Evolutionary conservation across 306 rosid species (phyloP).

Genomic region (Herpetospermum pedunculosum): DNA sequence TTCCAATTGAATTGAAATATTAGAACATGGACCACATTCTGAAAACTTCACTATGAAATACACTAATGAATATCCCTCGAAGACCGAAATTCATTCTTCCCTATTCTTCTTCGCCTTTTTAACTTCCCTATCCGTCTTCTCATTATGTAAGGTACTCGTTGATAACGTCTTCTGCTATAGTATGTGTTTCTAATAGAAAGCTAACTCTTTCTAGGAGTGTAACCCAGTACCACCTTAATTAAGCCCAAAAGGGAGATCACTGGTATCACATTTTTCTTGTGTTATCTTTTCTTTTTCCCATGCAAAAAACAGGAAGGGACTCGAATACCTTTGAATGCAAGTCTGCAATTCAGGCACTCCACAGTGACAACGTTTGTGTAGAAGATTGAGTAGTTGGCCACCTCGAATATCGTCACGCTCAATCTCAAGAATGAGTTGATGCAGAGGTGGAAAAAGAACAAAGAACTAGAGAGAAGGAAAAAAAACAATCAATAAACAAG

Average conservation of each 20-base stretch:
- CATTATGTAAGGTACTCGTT: background rate
- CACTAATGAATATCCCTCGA: background rate
- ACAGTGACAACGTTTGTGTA: conserved; percentile 82
- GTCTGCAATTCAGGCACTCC: conserved; percentile 97
- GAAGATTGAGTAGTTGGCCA: conserved; percentile 81
- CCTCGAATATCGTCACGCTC: conserved; percentile 79
- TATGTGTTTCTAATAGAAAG: background rate
- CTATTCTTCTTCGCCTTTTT: background rate
- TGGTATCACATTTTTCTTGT: background rate
- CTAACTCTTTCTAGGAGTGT: background rate
- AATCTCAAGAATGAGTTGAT: conserved; percentile 70
- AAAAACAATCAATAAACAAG: background rate
- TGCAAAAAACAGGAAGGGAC: conserved; percentile 3
- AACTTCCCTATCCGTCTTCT: background rate
- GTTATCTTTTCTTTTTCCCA: background rate
- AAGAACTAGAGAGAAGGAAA: conserved; percentile 84
- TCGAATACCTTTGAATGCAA: conserved; percentile 71
- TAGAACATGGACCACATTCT: background rate
- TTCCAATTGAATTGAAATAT: background rate
- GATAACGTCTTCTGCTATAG: background rate
- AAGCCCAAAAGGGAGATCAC: background rate
- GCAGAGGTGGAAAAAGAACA: conserved; percentile 73
- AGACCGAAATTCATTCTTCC: background rate
- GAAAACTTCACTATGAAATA: background rate
- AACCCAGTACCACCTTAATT: background rate